Evolutionary conservation across 331 rosid genomes (phyloP), one percentile per base, ranked within the genome.

Genomic region (Rhamnella rubrinervis): DNA sequence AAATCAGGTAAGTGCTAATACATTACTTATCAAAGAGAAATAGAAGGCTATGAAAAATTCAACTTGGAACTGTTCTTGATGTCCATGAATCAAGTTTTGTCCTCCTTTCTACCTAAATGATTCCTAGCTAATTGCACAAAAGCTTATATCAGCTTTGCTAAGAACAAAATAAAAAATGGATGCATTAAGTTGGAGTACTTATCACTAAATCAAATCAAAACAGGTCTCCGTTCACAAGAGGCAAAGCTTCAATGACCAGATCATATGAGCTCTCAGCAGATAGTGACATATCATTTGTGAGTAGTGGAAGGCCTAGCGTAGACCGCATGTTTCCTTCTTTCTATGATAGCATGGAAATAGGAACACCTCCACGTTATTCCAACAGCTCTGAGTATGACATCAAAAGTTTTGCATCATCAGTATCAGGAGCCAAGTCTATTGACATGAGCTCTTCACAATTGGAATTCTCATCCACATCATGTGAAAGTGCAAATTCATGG

Each of bases 191-290:
- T 14, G 12, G 53, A 11, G 15, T 49, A 12, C 18, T 49, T 49
- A 18, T 49, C 18, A 49, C 55, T 49, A 14, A 12, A 49, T 18
- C 55, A 49, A 49, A 12, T 49, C 35, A 31, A 31, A 25, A 53
- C 83, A 91, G 93, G 78, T 89, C 95, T 61, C 97, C 96, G 5
- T 87, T 92, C 67, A 55, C 70, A 16, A 81, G 88, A 67, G 56
- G 55, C 59, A 79, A 78, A 65, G 56, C 70, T 20, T 65, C 78
- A 50, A n/a, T 1, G 60, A 69, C 67, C 69, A 89, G 59, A 66
- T 19, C 82, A 16, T 75, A 75, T 14, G 89, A 87, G 58, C 62
- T 83, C 44, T 73, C 70, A 14, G 21, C 57, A 3, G 92, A 89
- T 21, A 72, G 79, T 2, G 95, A 87, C 72, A 85, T 85, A 67